Conservation (phyloP, 257 asterid genomes). For the Lantana camara region DNA sequence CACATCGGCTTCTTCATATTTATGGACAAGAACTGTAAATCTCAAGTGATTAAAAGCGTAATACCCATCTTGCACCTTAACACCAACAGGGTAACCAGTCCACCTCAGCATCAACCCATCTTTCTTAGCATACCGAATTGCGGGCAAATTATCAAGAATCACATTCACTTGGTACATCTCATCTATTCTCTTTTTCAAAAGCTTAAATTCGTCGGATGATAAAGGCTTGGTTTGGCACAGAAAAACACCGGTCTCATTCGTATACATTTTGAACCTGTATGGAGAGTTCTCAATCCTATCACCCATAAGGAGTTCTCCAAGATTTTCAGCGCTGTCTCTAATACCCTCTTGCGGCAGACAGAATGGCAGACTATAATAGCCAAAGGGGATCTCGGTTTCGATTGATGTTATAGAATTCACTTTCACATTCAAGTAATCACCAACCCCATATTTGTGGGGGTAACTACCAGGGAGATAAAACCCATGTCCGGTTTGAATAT, state of each 20-base stretch:
- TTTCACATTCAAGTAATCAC: conserved; percentile 67
- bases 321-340: conserved; percentile 81
- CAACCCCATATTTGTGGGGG: conserved; percentile 70
- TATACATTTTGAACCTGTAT: conserved; percentile 73
- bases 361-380: conserved; percentile 82
- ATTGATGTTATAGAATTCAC: conserved; percentile 85
- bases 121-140: conserved; percentile 67
- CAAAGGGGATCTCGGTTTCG: conserved; percentile 75
- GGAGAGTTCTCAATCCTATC: conserved; percentile 92
- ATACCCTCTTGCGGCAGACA: conserved; percentile 68
- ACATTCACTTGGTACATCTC: conserved; percentile 86
- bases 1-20: conserved; percentile 64
- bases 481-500: conserved; percentile 53
- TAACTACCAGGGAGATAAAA: conserved; percentile 90
- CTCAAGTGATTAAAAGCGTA: conserved; percentile 73
- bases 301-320: conserved; percentile 91
- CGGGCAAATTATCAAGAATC: conserved; percentile 84
- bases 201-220: conserved; percentile 76
- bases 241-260: conserved; percentile 67
- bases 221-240: conserved; percentile 70
- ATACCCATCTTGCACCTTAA: conserved; percentile 55
- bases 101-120: conserved; percentile 63
- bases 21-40: conserved; percentile 67
- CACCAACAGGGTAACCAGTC: conserved; percentile 83
- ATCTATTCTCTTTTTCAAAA: conserved; percentile 76